These are phyloP conservation scores for Acanthamoeba sp. DNA, from an alignment of 208 protist genomes.

Conservation along the genomic window DNA sequence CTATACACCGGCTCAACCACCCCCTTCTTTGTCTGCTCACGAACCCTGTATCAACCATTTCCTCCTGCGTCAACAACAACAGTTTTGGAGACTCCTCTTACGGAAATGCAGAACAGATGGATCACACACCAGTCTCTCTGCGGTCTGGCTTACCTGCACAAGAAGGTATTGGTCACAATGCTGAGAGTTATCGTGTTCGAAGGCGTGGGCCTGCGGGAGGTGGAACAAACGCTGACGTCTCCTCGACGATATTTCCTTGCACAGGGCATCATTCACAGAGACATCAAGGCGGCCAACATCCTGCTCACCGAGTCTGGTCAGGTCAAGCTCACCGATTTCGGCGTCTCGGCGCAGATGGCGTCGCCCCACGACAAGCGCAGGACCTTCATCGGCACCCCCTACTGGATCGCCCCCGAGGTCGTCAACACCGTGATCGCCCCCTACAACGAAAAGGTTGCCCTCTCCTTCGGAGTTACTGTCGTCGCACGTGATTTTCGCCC, in stretches of 20 bases:
- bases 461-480: background rate
- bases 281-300: conserved; percentile 87
- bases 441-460: conserved; percentile 59
- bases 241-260: conserved; percentile 74
- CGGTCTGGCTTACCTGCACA: conserved; percentile 58
- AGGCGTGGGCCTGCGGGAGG: no score
- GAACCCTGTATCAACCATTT: background rate
- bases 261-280: conserved; percentile 86
- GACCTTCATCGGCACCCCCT: conserved; percentile 89
- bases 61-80: background rate
- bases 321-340: conserved; percentile 85
- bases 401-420: conserved; percentile 88
- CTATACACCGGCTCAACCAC: no score
- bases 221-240: background rate
- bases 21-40: no score
- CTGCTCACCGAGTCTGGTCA: conserved; percentile 75
- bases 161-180: conserved; percentile 57
- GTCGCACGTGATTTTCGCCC: no score
- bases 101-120: conserved; percentile 18
- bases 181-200: no score
- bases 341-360: conserved; percentile 92
- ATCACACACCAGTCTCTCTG: conserved; percentile 44
- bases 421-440: conserved; percentile 68
- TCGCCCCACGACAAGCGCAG: conserved; percentile 90
- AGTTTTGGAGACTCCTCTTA: conserved; percentile 67